Evolutionary conservation across 2,329 filamentous ascomycete genomes (phyloP).

Genomic region (Talaromyces marneffei): DNA sequence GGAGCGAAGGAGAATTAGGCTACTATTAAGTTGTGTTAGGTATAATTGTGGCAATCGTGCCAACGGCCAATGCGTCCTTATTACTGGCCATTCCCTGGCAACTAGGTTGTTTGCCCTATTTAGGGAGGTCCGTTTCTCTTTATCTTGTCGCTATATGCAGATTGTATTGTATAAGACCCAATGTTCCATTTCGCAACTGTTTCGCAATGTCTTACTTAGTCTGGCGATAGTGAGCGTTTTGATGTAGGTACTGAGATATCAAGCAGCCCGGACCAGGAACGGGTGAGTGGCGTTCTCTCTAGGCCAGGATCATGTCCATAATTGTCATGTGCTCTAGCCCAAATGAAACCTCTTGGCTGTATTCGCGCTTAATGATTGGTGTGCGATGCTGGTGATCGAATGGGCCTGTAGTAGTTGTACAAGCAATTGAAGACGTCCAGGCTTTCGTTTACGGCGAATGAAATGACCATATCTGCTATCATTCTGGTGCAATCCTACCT

Average conservation of each 20-base stretch:
- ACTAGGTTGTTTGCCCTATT: not conserved
- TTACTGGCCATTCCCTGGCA: not conserved
- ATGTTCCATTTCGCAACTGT: not conserved
- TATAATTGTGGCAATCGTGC: not conserved
- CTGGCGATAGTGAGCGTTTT: not conserved
- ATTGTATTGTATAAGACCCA: not conserved
- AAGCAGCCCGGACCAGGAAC: not conserved
- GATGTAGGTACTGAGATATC: not conserved
- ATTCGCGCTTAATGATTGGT: not conserved
- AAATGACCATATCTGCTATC: not conserved
- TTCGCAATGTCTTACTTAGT: too few relatives aligned
- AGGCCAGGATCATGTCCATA: not conserved
- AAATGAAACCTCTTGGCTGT: constrained; percentile 4
- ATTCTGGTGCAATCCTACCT: not conserved
- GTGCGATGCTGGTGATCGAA: not conserved
- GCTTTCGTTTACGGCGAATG: not conserved
- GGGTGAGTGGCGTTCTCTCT: not conserved
- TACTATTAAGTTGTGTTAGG: not conserved
- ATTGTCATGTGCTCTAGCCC: not conserved
- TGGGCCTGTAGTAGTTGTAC: not conserved
- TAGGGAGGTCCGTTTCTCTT: not conserved
- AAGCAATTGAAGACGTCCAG: not conserved
- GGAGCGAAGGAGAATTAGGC: not conserved
- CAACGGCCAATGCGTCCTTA: not conserved
- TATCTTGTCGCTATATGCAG: not conserved